These are phyloP conservation scores for Amesomyces nigricolor DNA, from an alignment of 2,329 filamentous ascomycete genomes.

Conservation along the genomic window DNA sequence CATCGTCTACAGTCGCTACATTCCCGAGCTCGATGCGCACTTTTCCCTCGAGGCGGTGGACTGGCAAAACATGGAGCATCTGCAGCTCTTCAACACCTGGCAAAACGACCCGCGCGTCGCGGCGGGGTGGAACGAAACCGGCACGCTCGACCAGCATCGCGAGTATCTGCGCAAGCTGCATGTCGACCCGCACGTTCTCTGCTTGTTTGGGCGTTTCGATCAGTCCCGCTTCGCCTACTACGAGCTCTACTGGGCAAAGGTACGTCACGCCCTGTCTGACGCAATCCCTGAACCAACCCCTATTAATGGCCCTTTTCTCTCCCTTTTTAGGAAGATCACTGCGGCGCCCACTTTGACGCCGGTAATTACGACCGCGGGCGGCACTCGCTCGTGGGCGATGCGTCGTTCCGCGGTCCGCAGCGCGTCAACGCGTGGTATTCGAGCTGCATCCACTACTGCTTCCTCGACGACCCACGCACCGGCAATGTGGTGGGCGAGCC, in stretches of 20 bases:
- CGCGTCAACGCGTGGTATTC: constrained; percentile 57
- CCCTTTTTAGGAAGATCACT: constrained; percentile 43
- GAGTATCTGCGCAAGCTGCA: constrained; percentile 64
- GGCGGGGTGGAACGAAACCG: constrained; percentile 73
- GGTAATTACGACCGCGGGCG: constrained; percentile 52
- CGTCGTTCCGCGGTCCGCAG: constrained; percentile 53
- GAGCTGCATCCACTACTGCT: constrained; percentile 56
- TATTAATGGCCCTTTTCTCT: not conserved
- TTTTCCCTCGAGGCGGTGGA: constrained; percentile 70
- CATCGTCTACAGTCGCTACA: constrained; percentile 70
- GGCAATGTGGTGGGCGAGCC: constrained; percentile 60
- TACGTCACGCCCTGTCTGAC: constrained; percentile 26
- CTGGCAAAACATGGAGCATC: constrained; percentile 57
- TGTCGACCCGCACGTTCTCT: constrained; percentile 64
- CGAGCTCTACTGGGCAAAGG: constrained; percentile 70
- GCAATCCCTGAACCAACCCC: not conserved
- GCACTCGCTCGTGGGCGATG: constrained; percentile 52
- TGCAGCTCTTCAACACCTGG: constrained; percentile 69
- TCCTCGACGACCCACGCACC: constrained; percentile 55
- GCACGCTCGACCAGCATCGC: constrained; percentile 66
- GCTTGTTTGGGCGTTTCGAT: constrained; percentile 66
- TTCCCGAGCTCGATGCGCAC: constrained; percentile 66
- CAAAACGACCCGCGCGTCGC: constrained; percentile 80
- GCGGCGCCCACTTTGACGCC: constrained; percentile 50
- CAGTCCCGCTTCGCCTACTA: constrained; percentile 69